phyloP scores from a whole-genome alignment of 2,329 filamentous ascomycete genomes.

The Diplodia scrobiculata region DNA sequence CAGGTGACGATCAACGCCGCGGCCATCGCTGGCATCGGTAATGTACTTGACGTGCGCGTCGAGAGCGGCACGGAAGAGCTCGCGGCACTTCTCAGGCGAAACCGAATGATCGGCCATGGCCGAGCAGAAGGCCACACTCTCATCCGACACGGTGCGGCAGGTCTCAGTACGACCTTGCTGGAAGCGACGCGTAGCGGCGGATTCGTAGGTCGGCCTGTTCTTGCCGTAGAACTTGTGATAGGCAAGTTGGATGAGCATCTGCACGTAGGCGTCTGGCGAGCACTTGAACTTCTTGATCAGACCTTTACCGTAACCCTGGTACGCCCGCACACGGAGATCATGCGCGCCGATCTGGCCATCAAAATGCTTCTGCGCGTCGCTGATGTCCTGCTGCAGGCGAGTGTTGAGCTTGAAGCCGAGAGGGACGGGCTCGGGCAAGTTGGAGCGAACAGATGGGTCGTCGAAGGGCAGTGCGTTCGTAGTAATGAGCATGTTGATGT shows the following conservation, averaged over 20 bases:
- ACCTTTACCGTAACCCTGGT: constrained; percentile 96
- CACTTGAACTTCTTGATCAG: constrained; percentile 99
- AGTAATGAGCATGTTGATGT: constrained; percentile 87
- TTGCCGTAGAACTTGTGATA: constrained; percentile 99
- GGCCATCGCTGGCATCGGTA: constrained; percentile 81
- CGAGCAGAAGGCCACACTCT: constrained; percentile 85
- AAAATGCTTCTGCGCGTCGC: constrained; percentile 78
- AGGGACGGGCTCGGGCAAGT: constrained; percentile 76
- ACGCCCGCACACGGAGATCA: constrained; percentile 89
- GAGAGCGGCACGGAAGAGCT: constrained; percentile 80
- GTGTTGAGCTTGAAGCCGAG: constrained; percentile 77
- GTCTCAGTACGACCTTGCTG: constrained; percentile 96
- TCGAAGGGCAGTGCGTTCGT: constrained; percentile 92
- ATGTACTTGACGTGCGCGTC: constrained; percentile 89
- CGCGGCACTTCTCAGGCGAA: constrained; percentile 65
- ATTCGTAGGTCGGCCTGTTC: constrained; percentile 97
- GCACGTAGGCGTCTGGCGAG: constrained; percentile 94
- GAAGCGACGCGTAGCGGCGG: constrained; percentile 90
- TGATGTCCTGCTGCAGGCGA: constrained; percentile 75
- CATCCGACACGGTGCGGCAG: constrained; percentile 87
- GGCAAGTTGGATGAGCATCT: constrained; percentile 97
- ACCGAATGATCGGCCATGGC: constrained; percentile 73
- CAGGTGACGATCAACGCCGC: constrained; percentile 93
- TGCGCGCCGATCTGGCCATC: constrained; percentile 78
- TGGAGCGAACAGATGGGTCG: constrained; percentile 73